These are phyloP conservation scores for Aspergillus latus DNA, from an alignment of 2,329 filamentous ascomycete genomes.

Conservation along the genomic window DNA sequence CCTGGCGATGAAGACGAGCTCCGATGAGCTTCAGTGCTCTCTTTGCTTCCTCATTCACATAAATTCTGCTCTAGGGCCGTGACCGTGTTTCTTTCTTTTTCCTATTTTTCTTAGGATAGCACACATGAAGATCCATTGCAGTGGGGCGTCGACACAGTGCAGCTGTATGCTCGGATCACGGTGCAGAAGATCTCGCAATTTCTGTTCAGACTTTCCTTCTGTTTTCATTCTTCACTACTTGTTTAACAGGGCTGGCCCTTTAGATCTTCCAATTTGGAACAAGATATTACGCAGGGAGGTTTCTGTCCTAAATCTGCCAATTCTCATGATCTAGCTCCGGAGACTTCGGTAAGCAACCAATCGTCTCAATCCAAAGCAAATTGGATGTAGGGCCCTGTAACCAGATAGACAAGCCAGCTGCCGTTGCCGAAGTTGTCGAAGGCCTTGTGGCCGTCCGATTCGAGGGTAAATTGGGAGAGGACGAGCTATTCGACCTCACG, in stretches of 20 bases:
- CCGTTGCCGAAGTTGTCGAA: too few relatives aligned
- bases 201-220: not conserved
- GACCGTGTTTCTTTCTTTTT: slow-evolving; percentile 1
- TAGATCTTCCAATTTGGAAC: slow-evolving; percentile 8
- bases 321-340: too few relatives aligned
- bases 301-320: not conserved
- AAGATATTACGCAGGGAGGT: not conserved
- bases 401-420: too few relatives aligned
- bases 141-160: too few relatives aligned
- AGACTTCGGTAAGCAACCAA: too few relatives aligned
- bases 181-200: not conserved
- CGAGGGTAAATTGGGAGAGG: too few relatives aligned
- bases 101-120: not conserved
- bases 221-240: slow-evolving; percentile 9
- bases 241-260: slow-evolving; percentile 8
- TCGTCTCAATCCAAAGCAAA: too few relatives aligned
- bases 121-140: not conserved
- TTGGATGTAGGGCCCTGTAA: too few relatives aligned
- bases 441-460: too few relatives aligned
- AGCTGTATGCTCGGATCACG: not conserved
- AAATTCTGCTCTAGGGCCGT: not conserved
- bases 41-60: not conserved
- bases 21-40: not conserved
- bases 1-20: slow-evolving; percentile 52
- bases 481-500: too few relatives aligned